A percentile compares a stretch with the other conserved stretches of the same genome.
Conservation (phyloP, 768 basidiomycete genomes). For the Naganishia kalamii region DNA sequence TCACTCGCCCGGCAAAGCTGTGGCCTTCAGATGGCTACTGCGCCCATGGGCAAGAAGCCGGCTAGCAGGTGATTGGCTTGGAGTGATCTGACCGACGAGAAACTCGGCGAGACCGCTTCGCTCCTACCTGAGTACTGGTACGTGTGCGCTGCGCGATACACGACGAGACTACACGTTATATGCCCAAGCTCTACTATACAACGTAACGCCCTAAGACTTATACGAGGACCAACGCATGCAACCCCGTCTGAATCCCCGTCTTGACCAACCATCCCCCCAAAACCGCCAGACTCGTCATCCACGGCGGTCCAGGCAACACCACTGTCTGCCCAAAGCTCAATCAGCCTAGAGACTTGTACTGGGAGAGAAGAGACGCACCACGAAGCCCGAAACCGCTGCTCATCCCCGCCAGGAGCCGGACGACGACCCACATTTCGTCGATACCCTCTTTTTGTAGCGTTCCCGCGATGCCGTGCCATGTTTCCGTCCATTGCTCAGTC, state of each 20-base stretch:
- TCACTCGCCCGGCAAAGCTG: too few species aligned
- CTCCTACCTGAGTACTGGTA: too few species aligned
- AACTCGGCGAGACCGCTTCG: too few species aligned
- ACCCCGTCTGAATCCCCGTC: constrained; percentile 7
- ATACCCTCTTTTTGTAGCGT: constrained; percentile 23
- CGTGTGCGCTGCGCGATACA: too few species aligned
- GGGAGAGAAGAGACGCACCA: background rate
- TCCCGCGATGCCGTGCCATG: background rate
- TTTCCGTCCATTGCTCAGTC: too few species aligned
- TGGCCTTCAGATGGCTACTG: too few species aligned
- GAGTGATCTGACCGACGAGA: too few species aligned
- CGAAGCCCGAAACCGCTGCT: constrained; percentile 43
- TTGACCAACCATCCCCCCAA: constrained; percentile 37
- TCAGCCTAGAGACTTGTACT: background rate
- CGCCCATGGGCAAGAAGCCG: too few species aligned
- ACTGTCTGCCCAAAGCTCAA: constrained; percentile 19
- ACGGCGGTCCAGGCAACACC: constrained; percentile 38
- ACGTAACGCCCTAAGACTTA: too few species aligned
- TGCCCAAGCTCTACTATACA: too few species aligned
- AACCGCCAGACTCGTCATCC: constrained; percentile 39
- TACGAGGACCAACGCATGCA: background rate
- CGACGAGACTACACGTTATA: too few species aligned
- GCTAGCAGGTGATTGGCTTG: too few species aligned
- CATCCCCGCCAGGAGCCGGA: constrained; percentile 42
- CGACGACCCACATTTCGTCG: constrained; percentile 40